These are phyloP conservation scores for Macrotyloma uniflorum DNA, from an alignment of 306 rosid species.

Conservation along the genomic window DNA sequence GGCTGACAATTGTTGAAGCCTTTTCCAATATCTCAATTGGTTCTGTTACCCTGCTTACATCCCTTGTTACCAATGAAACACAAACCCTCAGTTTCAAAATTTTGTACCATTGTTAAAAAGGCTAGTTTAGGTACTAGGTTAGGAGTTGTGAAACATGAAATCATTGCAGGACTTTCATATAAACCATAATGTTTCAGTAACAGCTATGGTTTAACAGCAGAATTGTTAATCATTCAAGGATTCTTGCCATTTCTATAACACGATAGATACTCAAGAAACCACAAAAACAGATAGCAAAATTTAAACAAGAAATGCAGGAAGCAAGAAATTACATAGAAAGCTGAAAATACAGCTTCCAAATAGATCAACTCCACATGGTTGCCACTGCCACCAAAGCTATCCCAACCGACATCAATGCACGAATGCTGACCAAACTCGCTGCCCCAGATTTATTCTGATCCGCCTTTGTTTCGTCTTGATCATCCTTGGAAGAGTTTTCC, in stretches of 20 bases:
- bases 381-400: constrained; percentile 21
- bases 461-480: constrained; percentile 30
- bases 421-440: not conserved
- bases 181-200: too few relatives aligned
- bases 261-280: not conserved
- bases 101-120: too few relatives aligned
- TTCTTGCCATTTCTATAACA: not conserved
- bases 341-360: not conserved
- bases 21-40: too few relatives aligned
- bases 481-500: constrained; percentile 26
- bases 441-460: constrained; percentile 52
- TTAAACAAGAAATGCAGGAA: not conserved
- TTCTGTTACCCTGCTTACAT: too few relatives aligned
- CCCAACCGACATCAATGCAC: constrained; percentile 36
- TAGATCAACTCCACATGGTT: constrained; percentile 22
- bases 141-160: too few relatives aligned
- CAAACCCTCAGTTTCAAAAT: too few relatives aligned
- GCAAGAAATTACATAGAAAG: not conserved
- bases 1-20: too few relatives aligned
- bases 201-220: too few relatives aligned
- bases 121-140: too few relatives aligned
- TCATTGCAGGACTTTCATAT: too few relatives aligned
- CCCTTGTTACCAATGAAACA: too few relatives aligned
- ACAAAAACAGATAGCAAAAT: constrained; percentile 3
- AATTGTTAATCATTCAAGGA: not conserved